phyloP scores from a whole-genome alignment of 768 basidiomycete genomes.

The Pleurotus tuber-regium region DNA sequence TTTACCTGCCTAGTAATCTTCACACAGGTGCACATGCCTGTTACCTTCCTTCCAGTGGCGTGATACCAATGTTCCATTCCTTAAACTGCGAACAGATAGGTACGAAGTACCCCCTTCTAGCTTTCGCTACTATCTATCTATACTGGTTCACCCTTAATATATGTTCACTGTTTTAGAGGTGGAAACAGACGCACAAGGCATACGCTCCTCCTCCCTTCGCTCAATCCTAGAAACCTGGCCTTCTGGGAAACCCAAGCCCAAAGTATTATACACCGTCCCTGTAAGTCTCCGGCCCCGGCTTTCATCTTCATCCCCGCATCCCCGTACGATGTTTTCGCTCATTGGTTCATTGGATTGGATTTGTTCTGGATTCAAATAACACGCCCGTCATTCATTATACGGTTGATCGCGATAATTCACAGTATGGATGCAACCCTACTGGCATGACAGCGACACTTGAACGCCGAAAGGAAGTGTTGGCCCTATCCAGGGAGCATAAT shows the following conservation, averaged over 20 bases:
- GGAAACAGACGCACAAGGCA: conserved; percentile 71
- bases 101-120: conserved; percentile 21
- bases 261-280: conserved; percentile 78
- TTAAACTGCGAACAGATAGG: conserved; percentile 60
- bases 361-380: background rate
- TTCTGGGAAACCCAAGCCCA: conserved; percentile 64
- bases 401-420: background rate
- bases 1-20: background rate
- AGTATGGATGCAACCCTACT: conserved; percentile 88
- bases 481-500: conserved; percentile 67
- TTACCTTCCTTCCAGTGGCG: conserved; percentile 42
- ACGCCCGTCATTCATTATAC: too few relatives aligned
- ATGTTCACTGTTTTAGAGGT: conserved; percentile 50
- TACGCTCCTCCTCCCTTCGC: conserved; percentile 58
- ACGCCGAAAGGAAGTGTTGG: conserved; percentile 69
- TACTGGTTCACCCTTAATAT: background rate
- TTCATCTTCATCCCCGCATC: conserved; percentile 9
- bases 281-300: conserved; percentile 44
- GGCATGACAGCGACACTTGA: conserved; percentile 73
- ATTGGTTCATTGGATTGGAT: conserved; percentile 3
- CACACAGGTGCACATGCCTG: conserved; percentile 14
- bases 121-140: background rate
- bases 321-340: too few relatives aligned
- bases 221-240: conserved; percentile 76
- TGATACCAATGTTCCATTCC: conserved; percentile 60